Conservation (phyloP, 208 protist genomes). For the Porcisia hertigi region DNA sequence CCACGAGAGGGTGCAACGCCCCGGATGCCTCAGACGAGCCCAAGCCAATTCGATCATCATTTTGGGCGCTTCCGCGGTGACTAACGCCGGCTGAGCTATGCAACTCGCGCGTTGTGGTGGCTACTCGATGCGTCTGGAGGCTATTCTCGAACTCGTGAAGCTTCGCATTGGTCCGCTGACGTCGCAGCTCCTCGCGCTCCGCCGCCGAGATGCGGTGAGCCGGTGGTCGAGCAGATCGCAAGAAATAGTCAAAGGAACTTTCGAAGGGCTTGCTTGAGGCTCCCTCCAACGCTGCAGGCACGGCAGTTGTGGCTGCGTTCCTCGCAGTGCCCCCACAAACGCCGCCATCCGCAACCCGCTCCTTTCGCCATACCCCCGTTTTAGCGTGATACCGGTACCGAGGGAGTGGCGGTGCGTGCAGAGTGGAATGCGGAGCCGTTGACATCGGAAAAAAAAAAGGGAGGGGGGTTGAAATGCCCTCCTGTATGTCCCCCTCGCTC, state of each 20-base stretch:
- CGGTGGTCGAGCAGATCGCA: constrained; percentile 38
- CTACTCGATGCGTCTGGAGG: constrained; percentile 16
- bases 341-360: constrained; percentile 1
- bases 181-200: constrained; percentile 18
- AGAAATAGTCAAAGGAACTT: constrained; percentile 72
- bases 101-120: neutral
- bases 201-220: constrained; percentile 7
- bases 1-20: constrained; percentile 55
- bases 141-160: constrained; percentile 44
- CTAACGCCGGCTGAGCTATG: neutral
- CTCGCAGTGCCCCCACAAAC: neutral
- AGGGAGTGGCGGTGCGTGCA: constrained; percentile 46
- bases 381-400: constrained; percentile 46
- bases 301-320: neutral
- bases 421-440: constrained; percentile 8
- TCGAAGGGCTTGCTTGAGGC: constrained; percentile 27
- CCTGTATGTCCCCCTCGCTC: neutral
- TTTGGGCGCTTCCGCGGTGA: neutral
- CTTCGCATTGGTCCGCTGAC: constrained; percentile 21
- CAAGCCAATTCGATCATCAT: neutral
- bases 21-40: neutral
- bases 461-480: neutral
- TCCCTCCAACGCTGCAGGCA: neutral
- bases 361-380: constrained; percentile 42
- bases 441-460: neutral